Base-by-base conservation (phyloP, 129 eudicot species). In the Helianthus annuus region DNA sequence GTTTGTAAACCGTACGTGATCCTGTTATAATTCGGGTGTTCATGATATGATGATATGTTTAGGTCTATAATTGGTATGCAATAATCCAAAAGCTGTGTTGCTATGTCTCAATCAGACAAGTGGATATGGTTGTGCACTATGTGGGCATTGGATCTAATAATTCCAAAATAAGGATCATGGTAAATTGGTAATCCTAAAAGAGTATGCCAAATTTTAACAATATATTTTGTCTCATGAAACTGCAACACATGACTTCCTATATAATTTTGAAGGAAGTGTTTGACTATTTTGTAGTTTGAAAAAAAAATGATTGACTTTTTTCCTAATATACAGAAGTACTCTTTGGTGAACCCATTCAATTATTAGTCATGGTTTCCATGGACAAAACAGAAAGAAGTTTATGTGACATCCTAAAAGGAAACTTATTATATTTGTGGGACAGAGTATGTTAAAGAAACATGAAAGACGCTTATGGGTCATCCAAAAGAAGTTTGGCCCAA, bases 341-440 rank as follows among this genome's bases (percentile, higher is more conserved):
- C 46, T 60, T 10, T 10, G 3, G 29, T 60, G 32, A 57, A 24
- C 27, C 22, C 40, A 32, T 54, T 38, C 11, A 19, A 36, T 48
- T 46, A 46, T 12, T 14, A 67, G 22, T 48, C 1, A 46, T 66
- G 39, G 5, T 70, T 40, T 10, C 49, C 19, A 4, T 45, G 34
- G 14, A 53, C 44, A 15, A 12, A 76, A 15, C 0, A 13, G 9
- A 40, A 55, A 48, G 49, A 14, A 15, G 2, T 34, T 34, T 48
- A 0, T 59, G 52, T 59, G 63, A 48, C 62, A 68, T 68, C 32
- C 46, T 38, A 58, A 59, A 59, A 42, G 70, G 69, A 36, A 76
- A 68, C 61, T 68, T 67, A 51, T 74, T 10, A 38, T 65, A n/a
- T 54, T 38, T 67, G 61, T 66, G 74, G 73, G 79, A 53, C 79